phyloP scores from a whole-genome alignment of 108 stramenopile species.

The Licmophora abbreviata region DNA sequence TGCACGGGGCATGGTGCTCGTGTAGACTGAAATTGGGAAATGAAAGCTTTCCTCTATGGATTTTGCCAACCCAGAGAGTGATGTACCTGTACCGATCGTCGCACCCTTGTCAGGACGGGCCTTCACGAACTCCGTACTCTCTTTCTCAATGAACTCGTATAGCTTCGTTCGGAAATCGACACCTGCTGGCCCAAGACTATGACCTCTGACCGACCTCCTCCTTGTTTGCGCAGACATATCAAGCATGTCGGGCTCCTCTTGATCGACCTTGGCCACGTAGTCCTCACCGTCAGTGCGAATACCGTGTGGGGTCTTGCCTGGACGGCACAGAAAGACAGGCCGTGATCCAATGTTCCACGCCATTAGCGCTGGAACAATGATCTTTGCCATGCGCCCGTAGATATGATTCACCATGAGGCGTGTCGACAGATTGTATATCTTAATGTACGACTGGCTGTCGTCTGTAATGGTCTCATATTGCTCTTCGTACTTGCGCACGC shows the following conservation, averaged over 20 bases:
- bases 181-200: constrained; percentile 54
- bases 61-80: constrained; percentile 46
- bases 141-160: constrained; percentile 47
- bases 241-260: constrained; percentile 1
- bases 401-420: constrained; percentile 73
- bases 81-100: constrained; percentile 44
- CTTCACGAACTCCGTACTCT: constrained; percentile 54
- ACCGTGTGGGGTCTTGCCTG: constrained; percentile 67
- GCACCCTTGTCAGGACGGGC: constrained; percentile 25
- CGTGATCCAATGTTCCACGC: constrained; percentile 87
- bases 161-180: constrained; percentile 65
- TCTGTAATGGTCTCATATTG: constrained; percentile 91
- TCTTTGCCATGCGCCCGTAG: constrained; percentile 81
- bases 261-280: constrained; percentile 14
- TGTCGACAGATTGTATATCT: constrained; percentile 85
- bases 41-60: neutral
- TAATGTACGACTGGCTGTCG: constrained; percentile 89
- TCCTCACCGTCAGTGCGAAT: constrained; percentile 35
- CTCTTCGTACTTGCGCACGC: constrained; percentile 87
- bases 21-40: constrained; percentile 58
- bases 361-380: constrained; percentile 83
- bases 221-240: constrained; percentile 8
- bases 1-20: constrained; percentile 84
- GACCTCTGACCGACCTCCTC: constrained; percentile 28
- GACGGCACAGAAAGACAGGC: constrained; percentile 78